Evolutionary conservation across 2,329 filamentous ascomycete species (phyloP), one percentile per base, ranked within the genome.

Genomic region (Botrytis byssoidea): DNA sequence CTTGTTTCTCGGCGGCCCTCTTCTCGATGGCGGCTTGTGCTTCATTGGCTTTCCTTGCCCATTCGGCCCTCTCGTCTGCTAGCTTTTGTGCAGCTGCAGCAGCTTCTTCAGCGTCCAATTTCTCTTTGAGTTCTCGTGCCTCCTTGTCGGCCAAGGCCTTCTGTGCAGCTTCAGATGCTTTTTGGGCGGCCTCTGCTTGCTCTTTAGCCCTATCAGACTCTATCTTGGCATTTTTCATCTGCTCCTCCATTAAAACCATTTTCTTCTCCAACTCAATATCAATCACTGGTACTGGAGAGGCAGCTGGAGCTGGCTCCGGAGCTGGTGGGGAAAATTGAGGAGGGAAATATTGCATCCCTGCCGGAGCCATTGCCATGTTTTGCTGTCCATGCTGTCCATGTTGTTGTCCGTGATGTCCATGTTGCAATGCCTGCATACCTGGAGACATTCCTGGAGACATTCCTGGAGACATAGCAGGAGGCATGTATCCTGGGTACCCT

Each of bases 221-320:
- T n/a, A 72, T 88, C 85, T 61, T 88, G 83, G 16, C 83, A 25
- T 76, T 74, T 42, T 76, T 77, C 76, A 87, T 85, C 74, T 93
- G 82, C 77, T 91, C 86, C 75, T 88, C 86, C 75, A 91, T 86
- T 73, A 91, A 86, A n/a, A 84, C 84, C 75, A 91, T 84, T 78
- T 89, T 89, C 73, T 91, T 85, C 74, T 87, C 85, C 64, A 76
- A 73, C 64, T 78, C 79, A 55, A 77, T 75, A 72, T 79, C 78
- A 25, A 73, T 71, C 18, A 68, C 48, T n/a, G 66, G 66, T 9
- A 68, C 66, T 57, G 66, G n/a, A 1, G n/a, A 12, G 20, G 66
- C 35, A 42, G 77, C 74, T 3, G 77, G 75, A 32, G 78, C 77
- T 12, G 68, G 10, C 32, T 73, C 76, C 2, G 79, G 78, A 51